A percentile compares a stretch with the other conserved stretches of the same genome.
Evolutionary conservation across 208 protist genomes (phyloP).

Genomic region (Leishmania tarentolae): DNA sequence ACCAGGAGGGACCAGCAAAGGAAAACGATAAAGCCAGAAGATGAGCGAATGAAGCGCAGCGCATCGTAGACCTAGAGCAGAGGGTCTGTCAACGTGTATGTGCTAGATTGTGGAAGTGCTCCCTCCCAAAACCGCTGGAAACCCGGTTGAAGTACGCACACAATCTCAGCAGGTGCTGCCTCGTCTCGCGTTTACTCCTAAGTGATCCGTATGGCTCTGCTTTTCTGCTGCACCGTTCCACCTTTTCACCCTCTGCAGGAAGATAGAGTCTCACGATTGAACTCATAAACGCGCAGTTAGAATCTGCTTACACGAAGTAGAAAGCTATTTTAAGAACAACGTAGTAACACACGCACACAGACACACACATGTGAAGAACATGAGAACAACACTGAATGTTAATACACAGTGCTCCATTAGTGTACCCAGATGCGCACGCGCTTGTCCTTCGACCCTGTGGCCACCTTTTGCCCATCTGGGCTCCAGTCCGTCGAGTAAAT

Average conservation of each 20-base stretch:
- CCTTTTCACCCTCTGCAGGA: background rate
- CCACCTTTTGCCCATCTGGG: slow-evolving; percentile 96
- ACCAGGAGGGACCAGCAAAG: background rate
- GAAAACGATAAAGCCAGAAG: background rate
- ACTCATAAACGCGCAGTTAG: background rate
- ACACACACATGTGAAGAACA: slow-evolving; percentile 1
- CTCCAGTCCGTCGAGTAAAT: slow-evolving; percentile 98
- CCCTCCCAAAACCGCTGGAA: background rate
- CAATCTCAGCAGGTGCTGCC: background rate
- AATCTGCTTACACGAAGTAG: slow-evolving; percentile 4
- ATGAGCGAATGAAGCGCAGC: background rate
- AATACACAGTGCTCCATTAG: slow-evolving; percentile 22
- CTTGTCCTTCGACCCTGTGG: slow-evolving; percentile 97
- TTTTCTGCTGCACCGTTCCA: background rate
- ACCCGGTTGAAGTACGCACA: background rate
- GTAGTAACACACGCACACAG: background rate
- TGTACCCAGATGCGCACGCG: slow-evolving; percentile 91
- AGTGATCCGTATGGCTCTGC: background rate
- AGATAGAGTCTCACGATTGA: background rate
- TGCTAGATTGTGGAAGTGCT: background rate
- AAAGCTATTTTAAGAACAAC: background rate
- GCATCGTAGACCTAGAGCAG: background rate
- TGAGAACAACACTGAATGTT: background rate
- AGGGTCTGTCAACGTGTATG: background rate
- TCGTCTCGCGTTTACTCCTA: background rate